Base-by-base conservation (phyloP, 73 alveolate species). In the Paramecium primaurelia region DNA sequence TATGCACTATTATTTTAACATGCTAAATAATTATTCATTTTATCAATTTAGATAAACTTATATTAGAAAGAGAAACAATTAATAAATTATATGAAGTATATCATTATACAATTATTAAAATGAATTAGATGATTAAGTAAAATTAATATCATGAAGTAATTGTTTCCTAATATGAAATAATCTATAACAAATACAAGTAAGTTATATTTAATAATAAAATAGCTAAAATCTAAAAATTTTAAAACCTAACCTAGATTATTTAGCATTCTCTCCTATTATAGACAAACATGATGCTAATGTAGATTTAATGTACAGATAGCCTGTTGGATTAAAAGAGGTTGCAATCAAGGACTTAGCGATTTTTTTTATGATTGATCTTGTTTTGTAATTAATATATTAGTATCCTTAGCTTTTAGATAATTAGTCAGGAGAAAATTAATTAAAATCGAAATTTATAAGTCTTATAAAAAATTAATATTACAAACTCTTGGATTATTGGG, bases 201-300 rank as follows among this genome's bases (percentile, higher is more conserved):
- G 11, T 32, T 3, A 25, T 59, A 28, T 12, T 64, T 64, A 14
- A 6, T 40, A 4, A 64, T 54, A 4, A 7, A 64, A 12, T 64
- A 64, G 84, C 12, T 34, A 1, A 64, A 64, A 64, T 64, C 30
- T 64, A 2, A 64, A 64, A 6, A 8, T 14, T 34, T 26, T 64
- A 51, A 64, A 64, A 64, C 84, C 84, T 22, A 64, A 64, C 69
- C 28, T 80, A 47, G 75, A 80, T 26, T 80, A 80, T 26, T 49
- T 80, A 80, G 91, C 91, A 14, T 80, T 80, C 32, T 26, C 47
- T 10, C 73, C 71, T 5, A 80, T 80, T 1, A 80, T 80, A 1
- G 91, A 80, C 49, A 42, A 44, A 80, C 14, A 80, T 80, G 91
- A 80, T 80, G 22, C 58, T 12, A 80, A 80, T 80, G 58, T 80